A percentile compares a stretch with the other conserved stretches of the same genome.
Conservation (phyloP, 169 alveolate species). For the Perkinsus olseni region DNA sequence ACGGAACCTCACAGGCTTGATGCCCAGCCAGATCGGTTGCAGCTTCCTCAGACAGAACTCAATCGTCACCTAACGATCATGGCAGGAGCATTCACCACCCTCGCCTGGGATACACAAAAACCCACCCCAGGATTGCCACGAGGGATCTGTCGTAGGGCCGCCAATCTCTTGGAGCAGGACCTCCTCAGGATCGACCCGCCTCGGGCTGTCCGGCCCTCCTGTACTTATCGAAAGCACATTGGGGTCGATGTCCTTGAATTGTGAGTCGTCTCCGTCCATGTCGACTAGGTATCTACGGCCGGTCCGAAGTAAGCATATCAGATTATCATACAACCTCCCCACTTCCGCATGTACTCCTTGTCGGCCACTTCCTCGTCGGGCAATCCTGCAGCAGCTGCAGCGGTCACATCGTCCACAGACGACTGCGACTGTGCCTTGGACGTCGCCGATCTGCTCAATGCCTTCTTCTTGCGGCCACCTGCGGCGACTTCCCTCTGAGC, state of each 20-base stretch:
- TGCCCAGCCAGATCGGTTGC: slow-evolving; percentile 36
- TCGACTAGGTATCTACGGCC: neutral
- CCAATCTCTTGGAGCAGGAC: neutral
- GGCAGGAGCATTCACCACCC: too few species aligned
- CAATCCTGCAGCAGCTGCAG: neutral
- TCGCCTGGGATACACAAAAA: too few species aligned
- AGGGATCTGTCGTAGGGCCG: neutral
- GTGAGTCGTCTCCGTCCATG: slow-evolving; percentile 34
- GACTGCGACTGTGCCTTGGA: neutral
- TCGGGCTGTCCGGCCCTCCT: neutral
- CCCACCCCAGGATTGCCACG: neutral
- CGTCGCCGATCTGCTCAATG: neutral
- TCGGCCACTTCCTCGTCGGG: neutral
- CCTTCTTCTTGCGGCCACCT: neutral
- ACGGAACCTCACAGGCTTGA: slow-evolving; percentile 19
- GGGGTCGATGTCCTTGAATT: slow-evolving; percentile 20
- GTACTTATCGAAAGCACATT: neutral
- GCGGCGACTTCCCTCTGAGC: neutral
- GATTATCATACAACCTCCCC: neutral
- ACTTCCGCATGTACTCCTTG: neutral
- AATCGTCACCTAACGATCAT: neutral
- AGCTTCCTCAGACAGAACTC: slow-evolving; percentile 11
- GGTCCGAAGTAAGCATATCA: too few species aligned
- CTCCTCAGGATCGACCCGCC: neutral
- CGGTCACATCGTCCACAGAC: neutral